phyloP scores from a whole-genome alignment of 2,329 filamentous ascomycete species.

The Nemania sp. region DNA sequence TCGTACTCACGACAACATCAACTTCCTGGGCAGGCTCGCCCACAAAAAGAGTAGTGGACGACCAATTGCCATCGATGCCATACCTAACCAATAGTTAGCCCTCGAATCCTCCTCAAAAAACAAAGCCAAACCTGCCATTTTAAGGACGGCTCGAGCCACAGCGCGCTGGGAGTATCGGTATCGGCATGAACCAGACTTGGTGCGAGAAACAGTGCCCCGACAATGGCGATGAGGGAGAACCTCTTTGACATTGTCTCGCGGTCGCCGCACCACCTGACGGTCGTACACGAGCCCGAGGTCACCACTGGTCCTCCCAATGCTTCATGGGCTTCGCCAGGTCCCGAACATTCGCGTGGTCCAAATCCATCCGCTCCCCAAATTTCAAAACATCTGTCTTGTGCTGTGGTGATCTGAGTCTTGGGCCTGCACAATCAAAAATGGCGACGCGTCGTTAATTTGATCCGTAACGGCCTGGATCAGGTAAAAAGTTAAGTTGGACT shows the following conservation, averaged over 20 bases:
- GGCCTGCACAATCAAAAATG: neutral
- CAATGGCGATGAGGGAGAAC: slow-evolving; percentile 27
- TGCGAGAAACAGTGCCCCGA: slow-evolving; percentile 34
- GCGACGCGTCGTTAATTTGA: slow-evolving; percentile 1
- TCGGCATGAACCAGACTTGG: slow-evolving; percentile 34
- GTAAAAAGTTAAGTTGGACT: slow-evolving; percentile 8
- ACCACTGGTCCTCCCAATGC: slow-evolving; percentile 35
- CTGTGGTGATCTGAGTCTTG: neutral
- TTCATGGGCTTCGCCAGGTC: slow-evolving; percentile 35
- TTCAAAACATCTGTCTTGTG: slow-evolving; percentile 1
- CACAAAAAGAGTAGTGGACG: slow-evolving; percentile 63
- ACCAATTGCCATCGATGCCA: slow-evolving; percentile 68
- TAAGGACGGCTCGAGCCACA: slow-evolving; percentile 40
- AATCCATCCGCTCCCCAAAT: slow-evolving; percentile 32
- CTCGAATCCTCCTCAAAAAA: slow-evolving; percentile 1
- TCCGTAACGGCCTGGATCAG: slow-evolving; percentile 7
- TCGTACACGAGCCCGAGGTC: slow-evolving; percentile 38
- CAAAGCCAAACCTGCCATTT: slow-evolving; percentile 36
- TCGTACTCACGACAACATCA: slow-evolving; percentile 65
- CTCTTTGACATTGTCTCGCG: slow-evolving; percentile 37
- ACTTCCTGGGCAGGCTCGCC: slow-evolving; percentile 52
- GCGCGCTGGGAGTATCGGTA: slow-evolving; percentile 30
- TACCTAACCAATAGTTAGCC: slow-evolving; percentile 37
- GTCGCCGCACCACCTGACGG: slow-evolving; percentile 33
- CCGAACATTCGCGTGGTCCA: slow-evolving; percentile 17